phyloP scores from a whole-genome alignment of 2,329 filamentous ascomycete species.

The Paracoccidioides brasiliensis region DNA sequence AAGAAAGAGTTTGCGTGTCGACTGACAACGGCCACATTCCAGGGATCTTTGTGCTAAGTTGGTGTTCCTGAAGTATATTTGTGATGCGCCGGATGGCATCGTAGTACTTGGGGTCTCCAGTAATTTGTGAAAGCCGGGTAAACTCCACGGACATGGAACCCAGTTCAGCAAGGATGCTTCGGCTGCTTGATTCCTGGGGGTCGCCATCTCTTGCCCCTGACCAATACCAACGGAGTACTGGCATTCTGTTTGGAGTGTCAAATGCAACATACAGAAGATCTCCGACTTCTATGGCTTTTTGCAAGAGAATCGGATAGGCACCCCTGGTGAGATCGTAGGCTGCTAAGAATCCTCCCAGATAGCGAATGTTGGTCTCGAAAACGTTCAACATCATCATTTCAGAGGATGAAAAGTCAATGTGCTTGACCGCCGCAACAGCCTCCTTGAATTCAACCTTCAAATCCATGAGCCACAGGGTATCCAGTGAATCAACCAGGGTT shows the following conservation, averaged over 20 bases:
- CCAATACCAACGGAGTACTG: slow-evolving; percentile 14
- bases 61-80: slow-evolving; percentile 20
- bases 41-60: slow-evolving; percentile 24
- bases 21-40: slow-evolving; percentile 29
- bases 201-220: slow-evolving; percentile 13
- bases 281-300: slow-evolving; percentile 41
- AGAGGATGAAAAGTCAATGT: slow-evolving; percentile 40
- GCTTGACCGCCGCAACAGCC: slow-evolving; percentile 39
- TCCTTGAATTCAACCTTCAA: slow-evolving; percentile 43
- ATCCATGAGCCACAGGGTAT: slow-evolving; percentile 51
- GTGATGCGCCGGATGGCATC: slow-evolving; percentile 27
- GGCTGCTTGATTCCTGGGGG: slow-evolving; percentile 17
- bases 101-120: slow-evolving; percentile 25
- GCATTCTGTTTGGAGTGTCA: slow-evolving; percentile 19
- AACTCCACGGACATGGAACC: slow-evolving; percentile 32
- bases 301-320: slow-evolving; percentile 32
- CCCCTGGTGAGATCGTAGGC: slow-evolving; percentile 40
- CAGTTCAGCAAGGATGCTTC: slow-evolving; percentile 22
- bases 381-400: slow-evolving; percentile 27
- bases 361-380: slow-evolving; percentile 41
- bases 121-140: slow-evolving; percentile 28
- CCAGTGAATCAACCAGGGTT: slow-evolving; percentile 47
- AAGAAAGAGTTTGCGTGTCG: slow-evolving; percentile 17
- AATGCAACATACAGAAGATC: slow-evolving; percentile 40
- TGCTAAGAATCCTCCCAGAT: slow-evolving; percentile 40